These are phyloP conservation scores for Tinospora cordifolia DNA, from an alignment of 164 flowering plant genomes.

Conservation along the genomic window DNA sequence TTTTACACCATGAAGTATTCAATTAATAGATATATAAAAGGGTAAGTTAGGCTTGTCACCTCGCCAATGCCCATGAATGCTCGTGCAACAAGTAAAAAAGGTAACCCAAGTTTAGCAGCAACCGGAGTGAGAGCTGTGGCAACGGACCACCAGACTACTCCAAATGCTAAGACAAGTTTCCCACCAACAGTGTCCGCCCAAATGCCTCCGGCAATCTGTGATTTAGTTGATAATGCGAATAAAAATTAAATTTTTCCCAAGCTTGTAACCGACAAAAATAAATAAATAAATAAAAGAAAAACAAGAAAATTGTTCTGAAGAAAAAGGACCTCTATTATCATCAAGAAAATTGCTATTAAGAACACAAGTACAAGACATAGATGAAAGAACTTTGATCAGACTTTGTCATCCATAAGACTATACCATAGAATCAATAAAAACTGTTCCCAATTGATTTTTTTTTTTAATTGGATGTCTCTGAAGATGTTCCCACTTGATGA, in stretches of 20 bases:
- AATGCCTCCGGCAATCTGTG: slow-evolving; percentile 93
- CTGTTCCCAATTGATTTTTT: too few species aligned
- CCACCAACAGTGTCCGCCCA: slow-evolving; percentile 99
- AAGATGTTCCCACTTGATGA: too few species aligned
- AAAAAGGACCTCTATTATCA: neutral
- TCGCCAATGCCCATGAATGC: slow-evolving; percentile 97
- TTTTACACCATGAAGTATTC: neutral
- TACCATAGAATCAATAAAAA: too few species aligned
- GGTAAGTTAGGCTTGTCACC: slow-evolving; percentile 39
- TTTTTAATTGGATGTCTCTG: too few species aligned
- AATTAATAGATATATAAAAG: neutral
- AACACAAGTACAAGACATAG: too few species aligned
- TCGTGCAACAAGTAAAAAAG: slow-evolving; percentile 78
- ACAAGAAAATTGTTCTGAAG: neutral
- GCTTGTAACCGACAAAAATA: too few species aligned
- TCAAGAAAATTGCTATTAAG: too few species aligned
- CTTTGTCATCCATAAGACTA: too few species aligned
- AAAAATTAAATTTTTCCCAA: neutral
- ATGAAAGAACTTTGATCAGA: too few species aligned
- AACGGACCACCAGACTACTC: slow-evolving; percentile 97
- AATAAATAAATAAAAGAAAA: too few species aligned
- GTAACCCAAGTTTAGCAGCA: slow-evolving; percentile 88
- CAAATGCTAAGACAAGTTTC: slow-evolving; percentile 78
- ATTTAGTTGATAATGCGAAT: slow-evolving; percentile 5
- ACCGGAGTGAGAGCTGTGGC: slow-evolving; percentile 85